phyloP scores from a whole-genome alignment of 176 grass and related monocot genomes.

The Carex scoparia region DNA sequence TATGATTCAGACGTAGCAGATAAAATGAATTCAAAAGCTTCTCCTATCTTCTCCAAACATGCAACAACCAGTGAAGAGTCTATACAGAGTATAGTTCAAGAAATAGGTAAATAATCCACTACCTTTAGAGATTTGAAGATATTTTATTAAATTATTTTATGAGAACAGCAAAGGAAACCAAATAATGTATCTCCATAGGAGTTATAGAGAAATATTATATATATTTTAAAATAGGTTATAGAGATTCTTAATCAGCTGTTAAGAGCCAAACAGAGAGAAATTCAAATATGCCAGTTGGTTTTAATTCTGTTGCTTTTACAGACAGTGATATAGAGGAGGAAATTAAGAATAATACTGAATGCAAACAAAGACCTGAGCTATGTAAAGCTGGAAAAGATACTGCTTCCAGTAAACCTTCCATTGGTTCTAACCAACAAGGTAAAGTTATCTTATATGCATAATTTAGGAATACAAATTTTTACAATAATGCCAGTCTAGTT shows the following conservation, averaged over 20 bases:
- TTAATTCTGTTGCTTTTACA: background rate
- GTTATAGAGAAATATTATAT: no score
- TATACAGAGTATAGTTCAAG: constrained; percentile 18
- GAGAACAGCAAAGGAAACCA: no score
- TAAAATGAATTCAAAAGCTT: background rate
- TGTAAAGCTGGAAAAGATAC: constrained; percentile 9
- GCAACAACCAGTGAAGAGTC: background rate
- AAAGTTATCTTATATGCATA: background rate
- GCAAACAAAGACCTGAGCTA: constrained; percentile 5
- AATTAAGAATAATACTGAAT: constrained; percentile 1
- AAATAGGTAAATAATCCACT: constrained; percentile 16
- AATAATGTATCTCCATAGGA: no score
- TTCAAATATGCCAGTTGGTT: background rate
- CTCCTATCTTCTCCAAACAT: background rate
- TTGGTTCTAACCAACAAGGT: background rate
- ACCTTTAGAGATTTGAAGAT: background rate
- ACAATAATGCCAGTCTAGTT: background rate
- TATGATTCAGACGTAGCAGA: background rate
- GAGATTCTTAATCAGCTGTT: background rate
- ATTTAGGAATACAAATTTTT: background rate
- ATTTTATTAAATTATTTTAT: no score
- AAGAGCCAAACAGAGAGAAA: background rate
- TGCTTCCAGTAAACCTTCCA: constrained; percentile 3
- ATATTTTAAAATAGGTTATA: background rate
- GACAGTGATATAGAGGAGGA: background rate